phyloP scores from a whole-genome alignment of 1,139 yeast genomes.

The Suhomyces choctaworum region DNA sequence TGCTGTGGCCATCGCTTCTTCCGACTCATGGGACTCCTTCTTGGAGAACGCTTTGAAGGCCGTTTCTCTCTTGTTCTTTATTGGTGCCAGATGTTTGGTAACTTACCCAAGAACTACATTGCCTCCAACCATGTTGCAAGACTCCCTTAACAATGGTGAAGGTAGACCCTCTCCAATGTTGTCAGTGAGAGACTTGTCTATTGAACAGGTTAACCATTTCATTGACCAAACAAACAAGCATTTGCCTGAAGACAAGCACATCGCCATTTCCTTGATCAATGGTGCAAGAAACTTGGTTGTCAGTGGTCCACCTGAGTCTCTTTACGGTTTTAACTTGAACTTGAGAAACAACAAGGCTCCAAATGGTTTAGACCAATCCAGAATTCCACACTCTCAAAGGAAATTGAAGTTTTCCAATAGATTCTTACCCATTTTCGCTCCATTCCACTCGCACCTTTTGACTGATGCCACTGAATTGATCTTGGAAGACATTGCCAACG shows the following conservation, averaged over 20 bases:
- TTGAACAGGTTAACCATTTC: slow-evolving; percentile 73
- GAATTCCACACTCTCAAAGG: slow-evolving; percentile 91
- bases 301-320: slow-evolving; percentile 98
- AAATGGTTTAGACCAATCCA: slow-evolving; percentile 89
- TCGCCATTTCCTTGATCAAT: slow-evolving; percentile 85
- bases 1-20: slow-evolving; percentile 85
- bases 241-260: slow-evolving; percentile 87
- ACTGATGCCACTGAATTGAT: slow-evolving; percentile 69
- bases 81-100: slow-evolving; percentile 89
- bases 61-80: slow-evolving; percentile 80
- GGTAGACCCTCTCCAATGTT: slow-evolving; percentile 98
- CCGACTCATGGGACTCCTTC: slow-evolving; percentile 85
- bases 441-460: slow-evolving; percentile 92
- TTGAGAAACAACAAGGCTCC: slow-evolving; percentile 95
- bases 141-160: slow-evolving; percentile 90
- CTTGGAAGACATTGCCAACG: slow-evolving; percentile 57
- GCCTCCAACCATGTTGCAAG: slow-evolving; percentile 92
- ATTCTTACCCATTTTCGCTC: slow-evolving; percentile 92
- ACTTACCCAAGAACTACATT: slow-evolving; percentile 91
- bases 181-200: slow-evolving; percentile 83
- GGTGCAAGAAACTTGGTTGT: slow-evolving; percentile 96
- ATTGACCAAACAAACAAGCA: slow-evolving; percentile 89
- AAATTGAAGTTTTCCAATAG: slow-evolving; percentile 90
- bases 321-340: slow-evolving; percentile 90
- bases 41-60: slow-evolving; percentile 72